Evolutionary conservation across 306 rosid genomes (phyloP), one percentile per base, ranked within the genome.

Genomic region (Gleditsia sinensis): DNA sequence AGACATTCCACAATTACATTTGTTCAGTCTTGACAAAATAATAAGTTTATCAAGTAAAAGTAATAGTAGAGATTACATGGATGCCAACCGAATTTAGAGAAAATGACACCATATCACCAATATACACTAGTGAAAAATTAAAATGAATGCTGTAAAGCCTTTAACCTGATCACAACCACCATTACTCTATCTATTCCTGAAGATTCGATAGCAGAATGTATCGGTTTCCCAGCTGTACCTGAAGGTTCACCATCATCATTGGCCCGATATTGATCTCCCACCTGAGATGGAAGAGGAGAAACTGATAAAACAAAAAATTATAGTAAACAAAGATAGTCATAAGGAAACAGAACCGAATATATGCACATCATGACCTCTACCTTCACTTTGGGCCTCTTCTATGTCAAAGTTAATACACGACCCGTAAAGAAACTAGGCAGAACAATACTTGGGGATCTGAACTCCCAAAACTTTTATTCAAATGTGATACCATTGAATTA

Each of bases 231-330:
- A 21, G 97, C 97, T 4, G 97, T 94, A 62, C 98, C 96, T 17
- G 97, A 94, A 7, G 94, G 94, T 67, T 94, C 98, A 39, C 97
- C 94, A 12, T 94, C 98, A 81, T 94, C 98, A 85, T 89, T 94
- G 68, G 97, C 91, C 72, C 96, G 88, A 54, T 67, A 94, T 74
- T 91, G 98, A 83, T 86, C 96, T 37, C 97, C 98, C 69, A 91
- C 92, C 98, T 94, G 83, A 77, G 27, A 75, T 11, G 16, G 42
- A 62, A 37, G 16, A 42, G 21, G 12, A 25, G 14, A 8, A 53
- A 65, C 34, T 1, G 3, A 59, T 73, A 1, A 67, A 66, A 51
- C 61, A 51, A 36, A 28, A 27, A 54, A 37, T 30, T 37, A 59
- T 14, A 24, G 37, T 2, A 51, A 21, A 65, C 17, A 46, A 10